phyloP scores from a whole-genome alignment of 345 rosid genomes.

The Turritis glabra region DNA sequence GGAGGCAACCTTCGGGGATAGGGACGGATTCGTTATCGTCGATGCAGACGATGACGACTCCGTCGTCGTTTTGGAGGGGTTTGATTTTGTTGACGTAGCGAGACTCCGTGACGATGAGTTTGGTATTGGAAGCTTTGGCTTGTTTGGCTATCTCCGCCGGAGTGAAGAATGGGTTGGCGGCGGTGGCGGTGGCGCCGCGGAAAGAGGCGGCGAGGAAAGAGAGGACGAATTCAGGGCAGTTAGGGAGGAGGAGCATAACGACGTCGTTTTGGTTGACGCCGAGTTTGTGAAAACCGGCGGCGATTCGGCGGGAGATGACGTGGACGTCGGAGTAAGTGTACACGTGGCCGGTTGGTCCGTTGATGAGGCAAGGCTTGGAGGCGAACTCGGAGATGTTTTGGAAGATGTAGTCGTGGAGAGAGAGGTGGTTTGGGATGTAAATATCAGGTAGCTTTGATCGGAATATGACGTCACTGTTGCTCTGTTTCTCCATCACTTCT shows the following conservation, averaged over 20 bases:
- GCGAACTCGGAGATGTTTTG: constrained; percentile 62
- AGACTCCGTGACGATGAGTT: constrained; percentile 63
- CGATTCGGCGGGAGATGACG: constrained; percentile 56
- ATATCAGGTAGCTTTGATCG: constrained; percentile 82
- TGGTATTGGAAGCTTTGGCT: constrained; percentile 55
- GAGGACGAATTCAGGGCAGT: constrained; percentile 69
- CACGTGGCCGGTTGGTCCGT: constrained; percentile 59
- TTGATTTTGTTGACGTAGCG: constrained; percentile 56
- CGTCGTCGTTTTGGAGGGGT: constrained; percentile 42
- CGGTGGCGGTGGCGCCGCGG: constrained; percentile 64
- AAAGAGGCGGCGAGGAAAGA: constrained; percentile 77
- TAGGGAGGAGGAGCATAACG: constrained; percentile 73
- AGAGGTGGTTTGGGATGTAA: constrained; percentile 69
- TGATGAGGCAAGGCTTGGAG: constrained; percentile 69
- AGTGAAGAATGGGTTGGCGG: constrained; percentile 85
- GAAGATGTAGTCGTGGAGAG: constrained; percentile 72
- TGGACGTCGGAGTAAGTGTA: constrained; percentile 77
- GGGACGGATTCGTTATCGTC: constrained; percentile 29
- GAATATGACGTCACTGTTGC: constrained; percentile 52
- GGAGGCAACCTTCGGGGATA: constrained; percentile 50
- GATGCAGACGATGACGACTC: constrained; percentile 14
- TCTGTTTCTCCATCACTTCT: constrained; percentile 22
- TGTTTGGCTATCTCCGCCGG: constrained; percentile 75
- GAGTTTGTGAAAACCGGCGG: constrained; percentile 53
- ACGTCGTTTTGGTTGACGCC: constrained; percentile 67